Conservation (phyloP, 345 rosid species). For the Camelina laxa region DNA sequence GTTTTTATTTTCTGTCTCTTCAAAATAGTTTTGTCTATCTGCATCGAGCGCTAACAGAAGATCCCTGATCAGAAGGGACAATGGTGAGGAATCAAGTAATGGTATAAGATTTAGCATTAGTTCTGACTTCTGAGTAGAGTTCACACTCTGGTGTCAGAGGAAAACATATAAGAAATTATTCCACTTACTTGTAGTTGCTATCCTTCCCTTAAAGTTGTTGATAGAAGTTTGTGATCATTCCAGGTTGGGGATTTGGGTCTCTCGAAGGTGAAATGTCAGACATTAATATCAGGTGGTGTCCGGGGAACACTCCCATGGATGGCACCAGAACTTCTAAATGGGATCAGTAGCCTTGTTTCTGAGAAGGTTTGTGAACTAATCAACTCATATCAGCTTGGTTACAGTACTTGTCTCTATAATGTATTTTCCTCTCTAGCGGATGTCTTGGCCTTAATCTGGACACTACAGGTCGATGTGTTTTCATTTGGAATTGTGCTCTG, state of each 20-base stretch:
- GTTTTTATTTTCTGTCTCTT: background rate
- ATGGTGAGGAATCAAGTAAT: slow-evolving; percentile 4
- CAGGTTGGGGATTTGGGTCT: slow-evolving; percentile 20
- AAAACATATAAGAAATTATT: background rate
- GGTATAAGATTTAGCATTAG: background rate
- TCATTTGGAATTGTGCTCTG: slow-evolving; percentile 15
- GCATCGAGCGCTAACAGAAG: background rate
- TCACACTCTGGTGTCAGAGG: background rate
- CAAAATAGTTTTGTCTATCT: background rate
- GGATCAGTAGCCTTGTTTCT: slow-evolving; percentile 9
- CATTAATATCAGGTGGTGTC: slow-evolving; percentile 17
- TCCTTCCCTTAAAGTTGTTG: background rate
- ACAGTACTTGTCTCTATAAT: background rate
- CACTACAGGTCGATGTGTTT: slow-evolving; percentile 13
- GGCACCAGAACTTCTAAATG: slow-evolving; percentile 10
- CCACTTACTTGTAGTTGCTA: background rate
- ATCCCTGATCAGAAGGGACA: background rate
- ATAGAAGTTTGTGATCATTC: background rate
- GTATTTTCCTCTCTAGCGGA: background rate
- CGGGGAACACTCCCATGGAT: slow-evolving; percentile 18
- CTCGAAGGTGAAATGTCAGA: slow-evolving; percentile 15
- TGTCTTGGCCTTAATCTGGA: background rate
- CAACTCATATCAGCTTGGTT: background rate
- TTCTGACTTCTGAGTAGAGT: background rate
- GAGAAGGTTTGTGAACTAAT: slow-evolving; percentile 1